Conservation (phyloP, 192 early-diverging fungal species). For the Umbelopsis sp. region DNA sequence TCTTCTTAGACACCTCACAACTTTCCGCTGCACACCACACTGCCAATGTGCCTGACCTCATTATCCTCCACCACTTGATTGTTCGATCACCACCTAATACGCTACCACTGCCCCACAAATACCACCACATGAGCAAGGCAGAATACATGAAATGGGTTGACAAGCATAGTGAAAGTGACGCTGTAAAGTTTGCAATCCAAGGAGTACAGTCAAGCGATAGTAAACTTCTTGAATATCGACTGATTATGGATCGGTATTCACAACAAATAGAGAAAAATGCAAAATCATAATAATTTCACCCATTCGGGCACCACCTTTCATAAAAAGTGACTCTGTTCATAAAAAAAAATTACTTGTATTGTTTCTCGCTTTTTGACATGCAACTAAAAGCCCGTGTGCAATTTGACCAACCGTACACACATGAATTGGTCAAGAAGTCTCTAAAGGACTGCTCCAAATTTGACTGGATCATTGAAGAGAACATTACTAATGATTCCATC, state of each 20-base stretch:
- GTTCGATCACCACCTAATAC: constrained; percentile 45
- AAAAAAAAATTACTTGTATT: not conserved
- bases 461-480: constrained; percentile 10
- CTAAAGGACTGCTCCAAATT: constrained; percentile 17
- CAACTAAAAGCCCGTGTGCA: constrained; percentile 31
- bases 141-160: constrained; percentile 77
- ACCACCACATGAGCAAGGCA: constrained; percentile 57
- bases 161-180: constrained; percentile 51
- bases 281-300: not conserved
- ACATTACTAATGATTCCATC: not conserved
- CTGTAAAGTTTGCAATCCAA: constrained; percentile 37
- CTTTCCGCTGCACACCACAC: constrained; percentile 52
- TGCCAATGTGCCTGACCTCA: constrained; percentile 42
- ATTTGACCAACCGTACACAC: constrained; percentile 38
- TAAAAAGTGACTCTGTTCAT: not conserved
- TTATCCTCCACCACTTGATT: constrained; percentile 67
- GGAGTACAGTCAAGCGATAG: constrained; percentile 26
- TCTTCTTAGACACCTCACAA: constrained; percentile 65
- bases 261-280: not conserved
- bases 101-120: constrained; percentile 53
- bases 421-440: constrained; percentile 27
- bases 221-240: constrained; percentile 33
- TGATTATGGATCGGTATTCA: constrained; percentile 24
- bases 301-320: not conserved
- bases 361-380: constrained; percentile 13